A percentile compares a stretch with the other conserved stretches of the same genome.
Evolutionary conservation across 495 filamentous ascomycete genomes (phyloP).

Genomic region (Darksidea phi): DNA sequence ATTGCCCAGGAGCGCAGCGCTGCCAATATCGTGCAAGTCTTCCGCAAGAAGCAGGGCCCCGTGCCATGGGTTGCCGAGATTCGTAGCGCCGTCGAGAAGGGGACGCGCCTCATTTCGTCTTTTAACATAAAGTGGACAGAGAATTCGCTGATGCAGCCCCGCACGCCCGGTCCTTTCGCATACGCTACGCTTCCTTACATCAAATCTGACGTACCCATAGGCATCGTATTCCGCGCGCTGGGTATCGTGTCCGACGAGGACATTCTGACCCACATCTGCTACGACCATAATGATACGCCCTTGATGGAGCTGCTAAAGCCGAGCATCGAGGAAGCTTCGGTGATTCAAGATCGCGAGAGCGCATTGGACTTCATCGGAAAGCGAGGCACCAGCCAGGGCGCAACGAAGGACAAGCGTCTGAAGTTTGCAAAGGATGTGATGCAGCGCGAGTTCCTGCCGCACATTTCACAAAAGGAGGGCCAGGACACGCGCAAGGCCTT

Average conservation of each 20-base stretch:
- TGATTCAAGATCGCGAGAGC: constrained; percentile 94
- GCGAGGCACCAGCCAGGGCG: constrained; percentile 67
- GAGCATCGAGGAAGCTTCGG: constrained; percentile 92
- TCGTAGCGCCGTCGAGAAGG: constrained; percentile 92
- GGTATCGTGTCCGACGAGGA: constrained; percentile 97
- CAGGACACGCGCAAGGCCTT: constrained; percentile 96
- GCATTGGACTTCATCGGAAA: constrained; percentile 95
- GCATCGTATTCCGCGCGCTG: constrained; percentile 89
- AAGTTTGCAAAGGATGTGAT: constrained; percentile 88
- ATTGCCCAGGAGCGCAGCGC: constrained; percentile 97
- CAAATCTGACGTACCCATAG: constrained; percentile 88
- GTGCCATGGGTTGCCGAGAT: constrained; percentile 95
- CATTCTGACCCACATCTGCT: constrained; percentile 95
- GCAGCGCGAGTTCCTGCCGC: constrained; percentile 93
- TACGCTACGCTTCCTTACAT: constrained; percentile 88
- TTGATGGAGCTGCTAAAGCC: constrained; percentile 98
- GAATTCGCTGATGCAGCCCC: constrained; percentile 74
- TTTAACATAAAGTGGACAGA: constrained; percentile 83
- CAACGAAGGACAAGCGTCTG: constrained; percentile 82
- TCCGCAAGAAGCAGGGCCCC: constrained; percentile 90
- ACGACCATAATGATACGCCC: constrained; percentile 87
- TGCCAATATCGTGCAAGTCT: constrained; percentile 97
- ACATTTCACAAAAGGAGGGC: constrained; percentile 94
- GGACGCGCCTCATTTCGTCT: constrained; percentile 86
- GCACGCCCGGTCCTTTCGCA: constrained; percentile 80